Evolutionary conservation across 208 protist species (phyloP).

Genomic region (Naegleria fowleri): DNA sequence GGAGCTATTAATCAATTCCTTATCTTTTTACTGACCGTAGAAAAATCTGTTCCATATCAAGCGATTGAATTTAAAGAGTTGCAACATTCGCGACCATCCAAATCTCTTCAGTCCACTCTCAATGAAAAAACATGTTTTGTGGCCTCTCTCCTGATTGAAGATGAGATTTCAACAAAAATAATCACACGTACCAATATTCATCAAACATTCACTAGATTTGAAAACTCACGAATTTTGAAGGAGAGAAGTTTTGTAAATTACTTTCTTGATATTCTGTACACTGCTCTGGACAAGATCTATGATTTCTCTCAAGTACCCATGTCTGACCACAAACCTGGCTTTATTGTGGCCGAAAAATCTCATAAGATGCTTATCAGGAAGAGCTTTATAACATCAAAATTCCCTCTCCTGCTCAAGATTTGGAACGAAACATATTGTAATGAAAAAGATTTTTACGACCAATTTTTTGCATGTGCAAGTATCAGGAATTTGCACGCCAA

Average conservation of each 20-base stretch:
- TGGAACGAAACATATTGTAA: not conserved
- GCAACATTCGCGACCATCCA: not conserved
- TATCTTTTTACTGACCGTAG: not conserved
- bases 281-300: not conserved
- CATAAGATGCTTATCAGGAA: not conserved
- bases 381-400: not conserved
- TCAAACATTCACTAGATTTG: not conserved
- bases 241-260: not conserved
- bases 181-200: not conserved
- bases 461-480: not conserved
- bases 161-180: not conserved
- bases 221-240: not conserved
- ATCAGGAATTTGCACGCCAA: not conserved
- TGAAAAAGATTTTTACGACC: not conserved
- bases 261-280: not conserved
- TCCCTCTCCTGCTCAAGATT: not conserved
- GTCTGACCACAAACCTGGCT: not conserved
- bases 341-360: not conserved
- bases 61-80: conserved; percentile 8
- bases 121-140: not conserved
- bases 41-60: not conserved
- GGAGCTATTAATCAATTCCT: not conserved
- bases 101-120: not conserved
- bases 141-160: not conserved
- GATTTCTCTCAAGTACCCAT: not conserved